Base-by-base conservation (phyloP, 768 basidiomycete genomes). In the Exsudoporus frostii region DNA sequence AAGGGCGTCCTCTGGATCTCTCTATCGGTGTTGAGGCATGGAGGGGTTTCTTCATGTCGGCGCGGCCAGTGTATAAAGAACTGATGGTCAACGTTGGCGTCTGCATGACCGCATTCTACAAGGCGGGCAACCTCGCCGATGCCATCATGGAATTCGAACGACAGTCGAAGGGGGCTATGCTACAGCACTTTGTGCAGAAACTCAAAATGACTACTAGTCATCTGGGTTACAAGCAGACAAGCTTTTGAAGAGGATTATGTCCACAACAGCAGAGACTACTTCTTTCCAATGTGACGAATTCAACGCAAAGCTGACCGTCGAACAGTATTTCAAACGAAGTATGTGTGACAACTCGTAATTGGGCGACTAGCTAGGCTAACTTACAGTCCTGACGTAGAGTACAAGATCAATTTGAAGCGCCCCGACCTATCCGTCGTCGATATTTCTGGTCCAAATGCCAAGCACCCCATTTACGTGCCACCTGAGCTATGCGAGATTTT, bases 401-500 rank as follows among this genome's bases (percentile, higher is more conserved):
- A 90, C 58, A 76, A 77, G 0, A 83, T 81, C 37, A 76, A 50
- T 0, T 63, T 92, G 9, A 65, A 66, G 22, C 55, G 76, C 37
- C 78, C 84, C 4, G 69, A 83, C 2, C 60, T 86, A 45, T 82
- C 78, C 0, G 74, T 86, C 11, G 76, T 87, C 36, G 79, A 86
- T 53, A 78, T 87, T 6, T 74, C 55, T 58, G 79, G 59, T 46
- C 54, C 34, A 47, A 61, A 65, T 34, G 43, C 71, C 27, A 57
- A 59, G 29, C 60, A 57, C 32, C 55, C 74, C 1, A 67, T 65
- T 36, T 80, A 67, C 59, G 67, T 90, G 1, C 89, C 89, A 0
- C 82, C 86, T 1, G 89, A 92, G 64, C 45, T 92, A 1, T 91
- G 89, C 71, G 71, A 79, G 22, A 86, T 92, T 46, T 65, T 74